phyloP scores from a whole-genome alignment of 768 basidiomycete genomes.

The Russula emetica region DNA sequence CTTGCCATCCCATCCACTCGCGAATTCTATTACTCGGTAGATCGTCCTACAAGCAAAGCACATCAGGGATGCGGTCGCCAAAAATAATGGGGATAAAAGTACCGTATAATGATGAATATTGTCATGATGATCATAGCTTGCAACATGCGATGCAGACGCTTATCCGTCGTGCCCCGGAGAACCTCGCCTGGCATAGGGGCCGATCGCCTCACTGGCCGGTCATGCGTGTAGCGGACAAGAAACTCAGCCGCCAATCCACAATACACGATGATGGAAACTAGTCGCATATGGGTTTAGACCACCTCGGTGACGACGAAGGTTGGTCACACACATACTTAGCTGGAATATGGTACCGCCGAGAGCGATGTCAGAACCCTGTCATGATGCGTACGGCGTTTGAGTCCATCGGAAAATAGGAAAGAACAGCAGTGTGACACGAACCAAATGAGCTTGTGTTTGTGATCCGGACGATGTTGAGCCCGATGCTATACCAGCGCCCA shows the following conservation, averaged over 20 bases:
- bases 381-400: background rate
- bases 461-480: background rate
- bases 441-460: background rate
- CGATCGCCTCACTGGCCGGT: conserved; percentile 14
- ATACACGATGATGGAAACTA: conserved; percentile 23
- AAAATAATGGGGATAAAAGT: background rate
- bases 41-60: conserved; percentile 12
- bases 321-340: conserved; percentile 7
- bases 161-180: conserved; percentile 3
- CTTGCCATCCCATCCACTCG: conserved; percentile 18
- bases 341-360: conserved; percentile 26
- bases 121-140: conserved; percentile 20
- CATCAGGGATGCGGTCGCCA: background rate
- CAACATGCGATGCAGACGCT: conserved; percentile 12
- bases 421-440: background rate
- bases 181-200: background rate
- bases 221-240: conserved; percentile 3
- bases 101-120: conserved; percentile 23
- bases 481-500: conserved; percentile 23
- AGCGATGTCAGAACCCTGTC: conserved; percentile 21
- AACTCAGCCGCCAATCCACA: conserved; percentile 19
- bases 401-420: background rate
- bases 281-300: background rate
- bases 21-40: conserved; percentile 22
- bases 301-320: background rate